Evolutionary conservation across 176 grass and related monocot species (phyloP).

Genomic region (Elymus sibiricus): DNA sequence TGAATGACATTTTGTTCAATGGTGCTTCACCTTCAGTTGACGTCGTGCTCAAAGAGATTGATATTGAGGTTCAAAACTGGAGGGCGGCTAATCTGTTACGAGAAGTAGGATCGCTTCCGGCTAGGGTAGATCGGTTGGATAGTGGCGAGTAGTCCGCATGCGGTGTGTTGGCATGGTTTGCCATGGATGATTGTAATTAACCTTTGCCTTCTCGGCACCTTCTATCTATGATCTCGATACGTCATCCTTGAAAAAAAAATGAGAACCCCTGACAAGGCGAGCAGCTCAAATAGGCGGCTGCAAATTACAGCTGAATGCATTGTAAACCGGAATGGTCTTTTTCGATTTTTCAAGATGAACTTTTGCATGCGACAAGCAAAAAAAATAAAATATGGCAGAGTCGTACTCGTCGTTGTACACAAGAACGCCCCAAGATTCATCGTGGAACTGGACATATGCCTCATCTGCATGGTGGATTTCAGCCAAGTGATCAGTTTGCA

Average conservation of each 20-base stretch:
- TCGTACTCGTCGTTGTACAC: conserved; percentile 76
- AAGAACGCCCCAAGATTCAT: conserved; percentile 79
- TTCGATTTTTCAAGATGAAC: neutral
- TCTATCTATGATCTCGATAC: no score
- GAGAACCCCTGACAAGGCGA: conserved; percentile 72
- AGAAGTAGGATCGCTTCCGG: no score
- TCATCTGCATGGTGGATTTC: conserved; percentile 53
- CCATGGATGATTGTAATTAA: no score
- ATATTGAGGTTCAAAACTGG: no score
- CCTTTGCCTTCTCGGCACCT: no score
- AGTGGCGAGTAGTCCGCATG: no score
- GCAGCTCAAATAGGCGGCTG: conserved; percentile 77
- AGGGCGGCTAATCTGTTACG: no score
- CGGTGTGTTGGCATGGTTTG: fast-evolving
- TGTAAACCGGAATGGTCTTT: neutral
- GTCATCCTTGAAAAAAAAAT: neutral
- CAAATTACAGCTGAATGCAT: neutral
- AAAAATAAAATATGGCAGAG: neutral
- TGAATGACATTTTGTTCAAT: no score
- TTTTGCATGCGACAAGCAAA: neutral
- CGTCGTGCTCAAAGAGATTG: no score
- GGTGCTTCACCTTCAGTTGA: no score
- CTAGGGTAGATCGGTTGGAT: no score
- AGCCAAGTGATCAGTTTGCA: neutral
- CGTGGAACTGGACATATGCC: conserved; percentile 77